Conservation (phyloP, 2,329 filamentous ascomycete species). For the Venturia effusa region DNA sequence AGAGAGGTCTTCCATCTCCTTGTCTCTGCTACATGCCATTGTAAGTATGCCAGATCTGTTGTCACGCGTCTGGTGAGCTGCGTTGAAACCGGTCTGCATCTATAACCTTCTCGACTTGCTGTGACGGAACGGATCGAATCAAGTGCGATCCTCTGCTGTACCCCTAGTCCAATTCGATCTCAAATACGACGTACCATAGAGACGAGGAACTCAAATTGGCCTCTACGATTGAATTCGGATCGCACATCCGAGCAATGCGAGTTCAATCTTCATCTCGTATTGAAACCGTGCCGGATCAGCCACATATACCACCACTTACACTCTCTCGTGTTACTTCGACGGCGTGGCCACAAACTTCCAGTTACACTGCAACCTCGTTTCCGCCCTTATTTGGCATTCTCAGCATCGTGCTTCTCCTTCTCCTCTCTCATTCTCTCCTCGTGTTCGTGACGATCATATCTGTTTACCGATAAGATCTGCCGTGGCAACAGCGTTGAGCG, state of each 20-base stretch:
- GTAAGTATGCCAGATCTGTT: background rate
- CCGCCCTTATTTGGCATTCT: background rate
- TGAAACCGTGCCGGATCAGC: background rate
- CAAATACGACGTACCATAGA: background rate
- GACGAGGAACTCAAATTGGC: background rate
- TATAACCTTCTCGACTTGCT: background rate
- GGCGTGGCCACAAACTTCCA: background rate
- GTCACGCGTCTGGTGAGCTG: background rate
- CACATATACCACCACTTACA: background rate
- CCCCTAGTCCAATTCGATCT: background rate
- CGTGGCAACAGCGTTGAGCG: background rate
- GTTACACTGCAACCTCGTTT: background rate
- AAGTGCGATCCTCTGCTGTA: background rate
- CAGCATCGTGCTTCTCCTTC: background rate
- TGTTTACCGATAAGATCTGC: background rate
- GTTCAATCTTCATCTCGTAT: background rate
- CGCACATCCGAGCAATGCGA: background rate
- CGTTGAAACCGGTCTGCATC: background rate
- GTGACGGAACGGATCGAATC: background rate
- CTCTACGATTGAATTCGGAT: background rate
- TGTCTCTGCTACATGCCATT: background rate
- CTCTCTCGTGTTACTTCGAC: background rate
- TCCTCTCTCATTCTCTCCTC: background rate
- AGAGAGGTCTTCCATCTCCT: background rate
- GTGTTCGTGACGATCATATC: background rate